These are phyloP conservation scores for Hyphopichia khmerensis DNA, from an alignment of 1,139 yeast species.

Conservation along the genomic window DNA sequence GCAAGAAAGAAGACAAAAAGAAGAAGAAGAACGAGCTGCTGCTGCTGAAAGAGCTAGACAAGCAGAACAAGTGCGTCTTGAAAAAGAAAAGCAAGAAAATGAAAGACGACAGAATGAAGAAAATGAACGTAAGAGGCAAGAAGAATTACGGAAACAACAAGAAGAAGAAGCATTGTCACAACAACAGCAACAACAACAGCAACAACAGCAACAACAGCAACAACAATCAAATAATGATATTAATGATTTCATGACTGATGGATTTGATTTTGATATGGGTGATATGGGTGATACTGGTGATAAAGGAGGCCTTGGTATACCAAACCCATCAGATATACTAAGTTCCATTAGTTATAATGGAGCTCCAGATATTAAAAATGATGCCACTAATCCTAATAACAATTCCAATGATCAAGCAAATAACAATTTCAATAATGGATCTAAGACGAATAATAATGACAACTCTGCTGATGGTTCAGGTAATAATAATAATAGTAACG, in stretches of 20 bases:
- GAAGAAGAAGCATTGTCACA: conserved; percentile 9
- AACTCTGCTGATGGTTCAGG: conserved; percentile 9
- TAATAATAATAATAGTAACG: conserved; percentile 12
- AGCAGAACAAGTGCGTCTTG: conserved; percentile 10
- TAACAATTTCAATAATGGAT: no score
- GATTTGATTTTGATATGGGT: conserved; percentile 31
- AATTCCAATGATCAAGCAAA: no score
- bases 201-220: conserved; percentile 9
- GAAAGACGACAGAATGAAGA: conserved; percentile 9
- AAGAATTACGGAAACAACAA: conserved; percentile 18
- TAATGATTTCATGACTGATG: conserved; percentile 23
- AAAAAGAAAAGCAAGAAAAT: conserved; percentile 11
- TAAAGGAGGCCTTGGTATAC: conserved; percentile 21
- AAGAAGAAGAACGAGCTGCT: conserved; percentile 11
- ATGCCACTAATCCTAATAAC: conserved; percentile 6
- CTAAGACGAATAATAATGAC: conserved; percentile 10
- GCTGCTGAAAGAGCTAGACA: conserved; percentile 9
- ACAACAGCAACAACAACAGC: conserved; percentile 14
- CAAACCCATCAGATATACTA: conserved; percentile 41
- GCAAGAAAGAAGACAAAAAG: conserved; percentile 17
- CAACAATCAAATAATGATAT: conserved; percentile 7
- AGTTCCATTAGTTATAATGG: conserved; percentile 30
- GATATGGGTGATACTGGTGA: conserved; percentile 16
- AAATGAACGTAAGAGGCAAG: conserved; percentile 7
- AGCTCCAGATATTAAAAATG: background rate